Percentiles rank a stretch among this genome's conserved stretches.
These are phyloP conservation scores for Lupinus albus DNA, from an alignment of 306 rosid genomes.

Conservation along the genomic window DNA sequence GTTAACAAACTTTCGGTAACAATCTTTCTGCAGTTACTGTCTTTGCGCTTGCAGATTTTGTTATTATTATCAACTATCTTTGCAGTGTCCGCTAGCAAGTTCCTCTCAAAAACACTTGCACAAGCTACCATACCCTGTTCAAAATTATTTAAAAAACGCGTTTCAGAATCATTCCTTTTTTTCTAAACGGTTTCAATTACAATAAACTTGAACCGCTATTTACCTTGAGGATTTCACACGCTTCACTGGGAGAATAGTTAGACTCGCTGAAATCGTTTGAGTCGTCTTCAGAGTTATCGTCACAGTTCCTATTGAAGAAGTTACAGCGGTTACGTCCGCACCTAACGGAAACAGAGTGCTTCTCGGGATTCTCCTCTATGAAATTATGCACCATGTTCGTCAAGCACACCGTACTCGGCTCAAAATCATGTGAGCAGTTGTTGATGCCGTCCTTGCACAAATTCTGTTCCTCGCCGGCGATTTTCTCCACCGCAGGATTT, in stretches of 20 bases:
- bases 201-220: neutral
- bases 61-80: conserved; percentile 79
- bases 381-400: conserved; percentile 84
- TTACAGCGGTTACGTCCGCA: conserved; percentile 69
- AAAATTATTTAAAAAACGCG: neutral
- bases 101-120: conserved; percentile 58
- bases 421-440: conserved; percentile 50
- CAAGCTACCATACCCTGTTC: conserved; percentile 67
- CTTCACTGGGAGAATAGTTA: conserved; percentile 50
- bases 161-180: neutral
- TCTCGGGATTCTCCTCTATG: conserved; percentile 79
- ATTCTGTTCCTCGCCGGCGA: conserved; percentile 45
- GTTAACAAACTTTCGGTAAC: conserved; percentile 53
- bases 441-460: conserved; percentile 45
- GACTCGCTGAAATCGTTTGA: conserved; percentile 52
- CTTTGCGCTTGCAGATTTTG: conserved; percentile 65
- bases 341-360: conserved; percentile 41
- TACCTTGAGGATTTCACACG: conserved; percentile 77
- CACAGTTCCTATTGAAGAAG: conserved; percentile 65
- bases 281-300: conserved; percentile 67
- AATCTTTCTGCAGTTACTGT: conserved; percentile 52
- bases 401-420: conserved; percentile 77
- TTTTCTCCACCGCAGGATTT: conserved; percentile 52
- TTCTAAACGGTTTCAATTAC: neutral
- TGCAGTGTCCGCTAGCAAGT: conserved; percentile 72